Evolutionary conservation across 805 yeast genomes (phyloP), one percentile per base, ranked within the genome.

Genomic region (Zygoascus ofunaensis): DNA sequence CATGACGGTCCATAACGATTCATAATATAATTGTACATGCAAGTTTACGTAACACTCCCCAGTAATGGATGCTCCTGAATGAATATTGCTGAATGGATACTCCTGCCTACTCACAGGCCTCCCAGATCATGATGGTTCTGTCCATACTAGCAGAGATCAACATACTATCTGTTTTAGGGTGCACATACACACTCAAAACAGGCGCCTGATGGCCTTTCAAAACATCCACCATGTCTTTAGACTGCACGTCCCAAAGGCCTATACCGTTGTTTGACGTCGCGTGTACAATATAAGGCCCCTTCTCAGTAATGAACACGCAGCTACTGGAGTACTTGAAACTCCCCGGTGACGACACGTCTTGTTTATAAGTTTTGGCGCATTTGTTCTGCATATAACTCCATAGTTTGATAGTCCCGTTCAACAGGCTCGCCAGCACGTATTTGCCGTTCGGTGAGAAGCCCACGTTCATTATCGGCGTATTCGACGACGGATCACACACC

Each of bases 371-470:
- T 59, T 87, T 85, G 28, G 86, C 82, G 20, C 86, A 89, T 50
- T 73, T 74, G 55, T 86, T 85, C 52, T 77, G 73, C 75, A 85
- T 77, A 61, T 84, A 87, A 61, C 87, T 92, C 95, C 96, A 89
- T 30, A 89, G 58, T 48, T 90, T 68, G 3, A 87, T 66, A 3
- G 72, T 66, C 2, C 95, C 95, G 60, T 87, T 95, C 45, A 85
- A 65, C 14, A 94, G 78, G 18, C 87, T 77, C 30, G 92, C 84
- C 35, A 87, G 65, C 2, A 90, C 70, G 55, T 73, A 87, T 52
- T 77, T 79, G 14, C 92, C 87, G 60, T 89, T 90, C 4, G 89
- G 89, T 0, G 92, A 75, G 53, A 85, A 76, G 45, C 71, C 68
- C 1, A 87, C 89, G 50, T 73, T 71, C 19, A 85, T 74, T 4